Evolutionary conservation across 495 filamentous ascomycete genomes (phyloP).

Genomic region (Annulohypoxylon moriforme): DNA sequence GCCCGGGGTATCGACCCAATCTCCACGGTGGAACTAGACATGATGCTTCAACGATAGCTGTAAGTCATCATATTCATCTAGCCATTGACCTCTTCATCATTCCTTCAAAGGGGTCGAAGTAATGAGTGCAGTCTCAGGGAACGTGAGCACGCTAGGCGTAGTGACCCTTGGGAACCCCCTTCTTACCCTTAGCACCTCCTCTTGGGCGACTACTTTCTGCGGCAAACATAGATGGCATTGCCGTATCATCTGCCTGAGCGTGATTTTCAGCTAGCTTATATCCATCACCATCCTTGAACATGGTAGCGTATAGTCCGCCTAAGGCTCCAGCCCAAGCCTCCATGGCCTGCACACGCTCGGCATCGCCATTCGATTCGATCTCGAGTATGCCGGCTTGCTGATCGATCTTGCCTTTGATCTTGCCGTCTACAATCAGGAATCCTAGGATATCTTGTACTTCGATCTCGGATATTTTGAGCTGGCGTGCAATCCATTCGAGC

Average conservation of each 20-base stretch:
- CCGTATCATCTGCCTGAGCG: constrained; percentile 18
- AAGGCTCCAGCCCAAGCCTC: constrained; percentile 78
- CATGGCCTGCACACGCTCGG: constrained; percentile 78
- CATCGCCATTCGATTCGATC: constrained; percentile 78
- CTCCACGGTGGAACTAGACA: background rate
- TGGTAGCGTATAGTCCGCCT: constrained; percentile 68
- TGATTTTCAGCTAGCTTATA: constrained; percentile 55
- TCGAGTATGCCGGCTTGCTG: constrained; percentile 85
- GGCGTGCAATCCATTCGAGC: constrained; percentile 83
- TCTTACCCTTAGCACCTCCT: constrained; percentile 13
- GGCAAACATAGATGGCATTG: constrained; percentile 10
- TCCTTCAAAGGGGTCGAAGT: background rate
- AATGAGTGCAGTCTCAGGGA: background rate
- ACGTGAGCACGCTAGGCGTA: background rate
- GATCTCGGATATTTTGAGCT: constrained; percentile 81
- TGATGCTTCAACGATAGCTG: background rate
- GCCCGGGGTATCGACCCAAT: background rate
- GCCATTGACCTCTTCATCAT: background rate
- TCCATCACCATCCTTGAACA: constrained; percentile 79
- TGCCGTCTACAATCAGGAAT: constrained; percentile 90
- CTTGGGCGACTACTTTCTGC: constrained; percentile 1
- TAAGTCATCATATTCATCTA: background rate
- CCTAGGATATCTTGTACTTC: constrained; percentile 95
- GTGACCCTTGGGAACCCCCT: background rate
- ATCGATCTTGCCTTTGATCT: constrained; percentile 88